Evolutionary conservation across 179 eudicot genomes (phyloP).

Genomic region (Kewa caespitosa): DNA sequence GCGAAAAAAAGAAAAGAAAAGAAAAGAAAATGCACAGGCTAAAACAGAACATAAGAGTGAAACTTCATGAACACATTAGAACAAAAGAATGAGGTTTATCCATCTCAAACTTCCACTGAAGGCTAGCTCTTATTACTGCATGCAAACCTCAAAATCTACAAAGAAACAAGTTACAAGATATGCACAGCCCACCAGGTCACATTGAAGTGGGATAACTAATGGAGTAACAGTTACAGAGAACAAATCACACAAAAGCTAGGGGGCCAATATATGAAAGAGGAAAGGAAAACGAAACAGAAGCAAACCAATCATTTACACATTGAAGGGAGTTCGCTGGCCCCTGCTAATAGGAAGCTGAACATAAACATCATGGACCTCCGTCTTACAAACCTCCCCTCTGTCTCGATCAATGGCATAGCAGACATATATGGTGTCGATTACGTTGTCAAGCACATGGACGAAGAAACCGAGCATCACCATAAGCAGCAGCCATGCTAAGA

Average conservation of each 20-base stretch:
- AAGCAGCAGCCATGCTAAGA: slow-evolving; percentile 62
- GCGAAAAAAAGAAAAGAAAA: no score
- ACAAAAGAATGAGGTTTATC: no score
- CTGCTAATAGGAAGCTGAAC: slow-evolving; percentile 88
- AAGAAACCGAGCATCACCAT: slow-evolving; percentile 70
- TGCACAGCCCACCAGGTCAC: slow-evolving; percentile 34
- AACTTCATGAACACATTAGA: no score
- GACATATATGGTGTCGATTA: slow-evolving; percentile 80
- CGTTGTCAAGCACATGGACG: slow-evolving; percentile 72
- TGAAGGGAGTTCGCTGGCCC: slow-evolving; percentile 53
- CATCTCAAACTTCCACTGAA: background rate
- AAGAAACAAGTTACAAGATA: slow-evolving; percentile 27
- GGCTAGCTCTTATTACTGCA: slow-evolving; percentile 3
- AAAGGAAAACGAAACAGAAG: background rate
- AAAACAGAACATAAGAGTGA: no score
- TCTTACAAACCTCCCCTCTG: slow-evolving; percentile 79
- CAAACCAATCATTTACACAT: slow-evolving; percentile 36
- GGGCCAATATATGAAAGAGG: background rate
- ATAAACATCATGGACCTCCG: slow-evolving; percentile 89
- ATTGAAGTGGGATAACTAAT: slow-evolving; percentile 31
- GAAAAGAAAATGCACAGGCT: no score
- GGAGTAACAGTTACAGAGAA: slow-evolving; percentile 22
- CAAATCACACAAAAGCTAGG: background rate
- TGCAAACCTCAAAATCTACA: slow-evolving; percentile 22
- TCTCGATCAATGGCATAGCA: slow-evolving; percentile 96